Evolutionary conservation across 208 protist species (phyloP).

Genomic region (Phytomonas sp.): DNA sequence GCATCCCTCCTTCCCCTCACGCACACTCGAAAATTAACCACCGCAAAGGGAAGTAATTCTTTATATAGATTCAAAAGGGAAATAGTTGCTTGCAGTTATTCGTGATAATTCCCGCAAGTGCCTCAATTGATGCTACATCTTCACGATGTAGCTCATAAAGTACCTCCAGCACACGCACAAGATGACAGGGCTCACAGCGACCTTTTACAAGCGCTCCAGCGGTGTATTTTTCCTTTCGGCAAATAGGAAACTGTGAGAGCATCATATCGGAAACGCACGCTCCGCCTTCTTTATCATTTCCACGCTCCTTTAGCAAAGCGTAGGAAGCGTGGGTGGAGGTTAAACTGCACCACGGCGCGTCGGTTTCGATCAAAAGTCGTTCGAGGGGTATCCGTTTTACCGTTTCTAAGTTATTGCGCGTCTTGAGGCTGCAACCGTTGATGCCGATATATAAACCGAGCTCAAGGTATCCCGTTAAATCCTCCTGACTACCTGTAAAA

Average conservation of each 20-base stretch:
- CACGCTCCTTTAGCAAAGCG: no score
- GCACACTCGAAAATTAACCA: no score
- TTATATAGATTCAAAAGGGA: constrained; percentile 20
- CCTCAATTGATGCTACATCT: constrained; percentile 33
- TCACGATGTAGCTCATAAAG: constrained; percentile 51
- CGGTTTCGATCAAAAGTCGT: constrained; percentile 90
- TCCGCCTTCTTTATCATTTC: no score
- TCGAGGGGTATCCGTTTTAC: constrained; percentile 68
- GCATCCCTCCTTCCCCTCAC: no score
- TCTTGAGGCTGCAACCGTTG: constrained; percentile 89
- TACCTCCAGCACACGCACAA: constrained; percentile 70
- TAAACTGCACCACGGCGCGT: constrained; percentile 92
- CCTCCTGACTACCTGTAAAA: constrained; percentile 85
- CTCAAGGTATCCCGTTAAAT: constrained; percentile 57
- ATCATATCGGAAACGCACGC: constrained; percentile 48
- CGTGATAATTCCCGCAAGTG: constrained; percentile 31
- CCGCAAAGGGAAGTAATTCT: no score
- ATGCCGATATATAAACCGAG: constrained; percentile 86
- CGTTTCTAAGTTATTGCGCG: constrained; percentile 57
- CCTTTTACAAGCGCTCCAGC: constrained; percentile 61
- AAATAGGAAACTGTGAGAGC: constrained; percentile 62
- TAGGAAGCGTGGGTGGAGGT: constrained; percentile 46
- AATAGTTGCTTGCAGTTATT: constrained; percentile 53
- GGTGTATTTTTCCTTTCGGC: constrained; percentile 58
- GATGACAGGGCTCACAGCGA: constrained; percentile 87